Conservation (phyloP, 2,329 filamentous ascomycete species). For the Sphaerostilbella broomeana region DNA sequence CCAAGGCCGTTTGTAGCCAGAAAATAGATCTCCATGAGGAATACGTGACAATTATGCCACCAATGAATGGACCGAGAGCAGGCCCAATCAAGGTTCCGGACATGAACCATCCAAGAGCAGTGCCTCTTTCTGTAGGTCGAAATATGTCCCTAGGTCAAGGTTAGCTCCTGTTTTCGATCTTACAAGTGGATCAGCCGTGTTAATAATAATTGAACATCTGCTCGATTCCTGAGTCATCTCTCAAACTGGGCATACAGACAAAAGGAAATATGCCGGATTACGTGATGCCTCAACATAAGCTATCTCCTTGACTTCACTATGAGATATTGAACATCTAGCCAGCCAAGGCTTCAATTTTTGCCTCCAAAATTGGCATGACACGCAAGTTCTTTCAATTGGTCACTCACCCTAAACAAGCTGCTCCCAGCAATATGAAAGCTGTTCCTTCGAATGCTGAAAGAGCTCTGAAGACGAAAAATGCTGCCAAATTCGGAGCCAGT, state of each 20-base stretch:
- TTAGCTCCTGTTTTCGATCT: constrained; percentile 7
- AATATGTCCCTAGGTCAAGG: constrained; percentile 47
- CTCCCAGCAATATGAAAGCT: constrained; percentile 65
- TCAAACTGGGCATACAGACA: too few relatives aligned
- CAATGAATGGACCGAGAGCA: constrained; percentile 62
- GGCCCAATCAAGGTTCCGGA: constrained; percentile 66
- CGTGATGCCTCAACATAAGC: too few relatives aligned
- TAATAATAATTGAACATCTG: too few relatives aligned
- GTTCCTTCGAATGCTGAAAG: constrained; percentile 71
- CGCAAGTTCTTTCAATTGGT: too few relatives aligned
- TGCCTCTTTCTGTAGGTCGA: constrained; percentile 61
- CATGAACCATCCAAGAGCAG: constrained; percentile 67
- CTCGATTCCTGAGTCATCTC: too few relatives aligned
- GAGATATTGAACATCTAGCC: too few relatives aligned
- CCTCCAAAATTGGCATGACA: too few relatives aligned
- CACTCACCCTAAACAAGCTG: constrained; percentile 57
- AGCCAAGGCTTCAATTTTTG: too few relatives aligned
- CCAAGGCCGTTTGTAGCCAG: constrained; percentile 67
- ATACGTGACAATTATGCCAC: constrained; percentile 72
- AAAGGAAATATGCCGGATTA: too few relatives aligned
- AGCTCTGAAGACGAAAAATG: constrained; percentile 69
- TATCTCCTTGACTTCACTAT: too few relatives aligned
- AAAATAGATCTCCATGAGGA: constrained; percentile 68
- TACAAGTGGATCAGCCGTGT: too few relatives aligned
- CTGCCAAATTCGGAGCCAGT: constrained; percentile 60